Evolutionary conservation across 768 basidiomycete species (phyloP).

Genomic region (Rhodotorula taiwanensis): DNA sequence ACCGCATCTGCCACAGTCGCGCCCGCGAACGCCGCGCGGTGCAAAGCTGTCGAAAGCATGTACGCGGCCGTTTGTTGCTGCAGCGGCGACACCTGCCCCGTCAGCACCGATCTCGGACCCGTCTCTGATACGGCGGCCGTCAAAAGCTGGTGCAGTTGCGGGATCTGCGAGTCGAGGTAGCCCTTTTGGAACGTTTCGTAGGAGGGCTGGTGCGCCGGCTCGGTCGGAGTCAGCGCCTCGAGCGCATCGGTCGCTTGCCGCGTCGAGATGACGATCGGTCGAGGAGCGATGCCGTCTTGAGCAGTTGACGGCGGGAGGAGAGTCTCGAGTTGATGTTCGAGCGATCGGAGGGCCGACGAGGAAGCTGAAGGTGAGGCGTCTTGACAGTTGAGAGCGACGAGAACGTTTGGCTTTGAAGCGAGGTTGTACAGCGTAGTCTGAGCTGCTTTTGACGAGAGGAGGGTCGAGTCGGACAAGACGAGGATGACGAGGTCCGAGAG

Average conservation of each 20-base stretch:
- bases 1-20: slow-evolving; percentile 22
- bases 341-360: slow-evolving; percentile 1
- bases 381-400: slow-evolving; percentile 20
- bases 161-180: slow-evolving; percentile 27
- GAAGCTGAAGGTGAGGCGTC: slow-evolving; percentile 6
- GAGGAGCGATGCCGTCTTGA: not conserved
- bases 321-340: slow-evolving; percentile 15
- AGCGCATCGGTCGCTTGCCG: slow-evolving; percentile 18
- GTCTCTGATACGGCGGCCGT: not conserved
- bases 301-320: slow-evolving; percentile 1
- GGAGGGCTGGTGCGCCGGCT: not conserved
- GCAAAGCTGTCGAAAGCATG: slow-evolving; percentile 9
- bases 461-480: slow-evolving; percentile 21
- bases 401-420: slow-evolving; percentile 21
- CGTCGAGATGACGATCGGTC: slow-evolving; percentile 20
- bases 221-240: slow-evolving; percentile 17
- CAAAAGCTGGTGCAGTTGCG: slow-evolving; percentile 15
- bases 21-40: slow-evolving; percentile 15
- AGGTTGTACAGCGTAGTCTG: slow-evolving; percentile 17
- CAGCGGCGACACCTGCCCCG: not conserved
- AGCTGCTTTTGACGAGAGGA: slow-evolving; percentile 1
- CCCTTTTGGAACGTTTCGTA: slow-evolving; percentile 17
- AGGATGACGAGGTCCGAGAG: slow-evolving; percentile 30
- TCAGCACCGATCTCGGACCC: too few relatives aligned
- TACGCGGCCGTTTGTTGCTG: slow-evolving; percentile 16